These are phyloP conservation scores for Sporothrix phasma DNA, from an alignment of 2,329 filamentous ascomycete species.

Conservation along the genomic window DNA sequence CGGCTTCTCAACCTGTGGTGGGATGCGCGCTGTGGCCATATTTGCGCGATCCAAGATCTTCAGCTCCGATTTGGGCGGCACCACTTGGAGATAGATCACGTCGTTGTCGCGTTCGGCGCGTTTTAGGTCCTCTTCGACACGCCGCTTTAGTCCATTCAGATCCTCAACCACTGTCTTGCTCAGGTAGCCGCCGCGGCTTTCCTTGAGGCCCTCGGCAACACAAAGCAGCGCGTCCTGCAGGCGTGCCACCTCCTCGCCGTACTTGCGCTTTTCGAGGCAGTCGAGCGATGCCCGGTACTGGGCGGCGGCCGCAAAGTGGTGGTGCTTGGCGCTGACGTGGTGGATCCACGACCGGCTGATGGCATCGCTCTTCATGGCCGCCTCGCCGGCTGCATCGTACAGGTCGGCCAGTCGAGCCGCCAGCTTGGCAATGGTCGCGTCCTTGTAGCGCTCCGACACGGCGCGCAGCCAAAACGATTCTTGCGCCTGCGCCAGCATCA, in stretches of 20 bases:
- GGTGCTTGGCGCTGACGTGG: constrained; percentile 92
- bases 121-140: constrained; percentile 79
- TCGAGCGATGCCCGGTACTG: constrained; percentile 88
- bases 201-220: constrained; percentile 77
- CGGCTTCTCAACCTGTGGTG: constrained; percentile 72
- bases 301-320: constrained; percentile 91
- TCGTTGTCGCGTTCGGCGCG: constrained; percentile 94
- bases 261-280: constrained; percentile 84
- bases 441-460: constrained; percentile 86
- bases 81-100: constrained; percentile 71
- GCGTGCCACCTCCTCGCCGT: constrained; percentile 88
- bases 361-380: constrained; percentile 77
- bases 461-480: constrained; percentile 99
- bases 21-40: constrained; percentile 74
- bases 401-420: constrained; percentile 84
- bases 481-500: constrained; percentile 86
- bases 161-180: constrained; percentile 75
- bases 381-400: constrained; percentile 75
- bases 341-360: constrained; percentile 96
- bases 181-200: constrained; percentile 61
- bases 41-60: constrained; percentile 75
- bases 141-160: constrained; percentile 69
- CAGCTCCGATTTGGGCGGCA: constrained; percentile 81
- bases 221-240: constrained; percentile 73
- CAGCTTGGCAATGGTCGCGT: constrained; percentile 82